Evolutionary conservation across 768 basidiomycete genomes (phyloP), one percentile per base, ranked within the genome.

Genomic region (Rickenella mellea): DNA sequence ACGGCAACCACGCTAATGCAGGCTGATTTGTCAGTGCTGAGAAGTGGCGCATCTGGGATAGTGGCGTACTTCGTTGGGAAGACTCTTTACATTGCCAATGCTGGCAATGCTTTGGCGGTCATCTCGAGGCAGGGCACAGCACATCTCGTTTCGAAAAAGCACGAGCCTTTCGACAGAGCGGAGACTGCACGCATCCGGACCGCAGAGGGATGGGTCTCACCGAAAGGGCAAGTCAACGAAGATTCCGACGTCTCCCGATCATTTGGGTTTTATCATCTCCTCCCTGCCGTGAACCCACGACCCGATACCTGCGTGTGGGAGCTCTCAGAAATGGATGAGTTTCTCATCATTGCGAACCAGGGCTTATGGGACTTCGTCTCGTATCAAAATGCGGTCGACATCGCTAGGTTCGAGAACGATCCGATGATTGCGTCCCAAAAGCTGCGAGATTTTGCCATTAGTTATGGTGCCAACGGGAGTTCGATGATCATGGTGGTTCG

Each of bases 401-500:
- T 98, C 47, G 93, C 91, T 1, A 74, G 87, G 28, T 74, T 76
- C 6, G 84, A 84, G 52, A 59, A 64, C 4, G 79, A 85, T 51
- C 82, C 83, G 0, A 83, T 84, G 80, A 80, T 91, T 55, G 96
- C 96, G 4, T 90, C 96, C 0, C 93, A 97, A 66, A 98, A 96
- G 65, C 63, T 99, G 30, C 77, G 96, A 37, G 96, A 99, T 58
- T 87, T 97, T 48, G 91, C 96, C 6, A 88, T 99, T 55, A 90
- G 89, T 51, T 97, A 97, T 60, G 96, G 96, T 2, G 89, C 92
- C 14, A 80, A 86, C 42, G 89, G 88, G 11, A 87, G 81, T 47
- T 85, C 83, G 37, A 97, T 98, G 92, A 92, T 98, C 64, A 98
- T 98, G 94, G 91, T 97, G 27, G 77, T 98, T 51, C 76, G 76